Evolutionary conservation across 2,329 filamentous ascomycete genomes (phyloP), one percentile per base, ranked within the genome.

Genomic region (Aspergillus ochraceoroseus): DNA sequence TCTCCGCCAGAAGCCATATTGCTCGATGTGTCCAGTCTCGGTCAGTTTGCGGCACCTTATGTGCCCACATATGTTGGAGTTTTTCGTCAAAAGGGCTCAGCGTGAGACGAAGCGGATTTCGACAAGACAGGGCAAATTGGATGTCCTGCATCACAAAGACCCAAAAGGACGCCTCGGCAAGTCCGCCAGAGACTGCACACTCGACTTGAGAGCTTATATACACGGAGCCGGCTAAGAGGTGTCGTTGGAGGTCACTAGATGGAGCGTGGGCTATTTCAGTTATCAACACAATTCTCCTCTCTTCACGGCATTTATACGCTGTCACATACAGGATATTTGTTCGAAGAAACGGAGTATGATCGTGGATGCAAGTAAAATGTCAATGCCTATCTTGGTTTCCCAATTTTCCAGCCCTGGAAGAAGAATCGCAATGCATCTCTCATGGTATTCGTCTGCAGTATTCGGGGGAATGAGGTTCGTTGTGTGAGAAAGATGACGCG

Each of bases 141-240:
- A 63, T 60, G 39, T 63, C 60, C 36, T 63, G 60, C 46, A 61
- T 58, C 2, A 63, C 58, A 32, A 61, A 63, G 7, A 59, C 52
- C 60, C 60, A 63, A 43, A 63, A 63, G 0, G 60, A 61, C 15
- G 59, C 57, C 13, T 60, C 59, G 1, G 59, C 55, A 12, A 63
- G 56, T 5, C 58, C 58, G 5, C 55, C 55, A 4, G 57, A 58
- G 19, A 58, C 56, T 2, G 58, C 59, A 28, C 57, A 62, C 40
- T 59, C 59, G 2, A 61, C 52, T 13, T 62, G 60, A 2, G 60
- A 58, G 33, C 58, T 57, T 33, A 63, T 57, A 34, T 62, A 63
- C 7, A 63, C 60, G 0, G 60, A 63, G 5, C 60, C 60, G 11
- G 60, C 60, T 9, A 62, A 50, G 20, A 63, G 57, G 36, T 63